Evolutionary conservation across 306 rosid genomes (phyloP), one percentile per base, ranked within the genome.

Genomic region (Glycine tomentella): DNA sequence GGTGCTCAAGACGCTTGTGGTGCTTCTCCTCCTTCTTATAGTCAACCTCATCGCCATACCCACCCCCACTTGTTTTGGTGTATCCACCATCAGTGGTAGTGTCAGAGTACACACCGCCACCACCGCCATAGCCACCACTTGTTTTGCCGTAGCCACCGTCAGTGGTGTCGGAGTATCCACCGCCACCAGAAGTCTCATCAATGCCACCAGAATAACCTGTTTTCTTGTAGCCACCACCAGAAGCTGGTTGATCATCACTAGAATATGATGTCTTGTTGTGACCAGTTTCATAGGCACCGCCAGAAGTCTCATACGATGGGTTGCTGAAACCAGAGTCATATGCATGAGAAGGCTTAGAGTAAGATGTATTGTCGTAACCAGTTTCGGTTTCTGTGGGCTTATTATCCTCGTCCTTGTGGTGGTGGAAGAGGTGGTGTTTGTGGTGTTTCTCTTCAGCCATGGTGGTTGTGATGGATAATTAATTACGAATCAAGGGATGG

Each of bases 21-120:
- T 91, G 96, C 79, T 91, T 89, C 90, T 84, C 89, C 74, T 93
- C 94, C 85, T 90, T 81, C 83, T 75, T 79, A 87, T 90, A 88
- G 64, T 93, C 92, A 46, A 78, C 73, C 17, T 87, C 89, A 3
- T 78, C 83, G 16, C 79, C 81, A 2, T 38, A 20, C 15, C 20
- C 67, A 17, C 40, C 72, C 57, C 80, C 40, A 38, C 68, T 15
- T 20, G 76, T 7, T 14, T 51, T 73, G 48, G 38, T 10, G 33
- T 76, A 76, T 49, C 17, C 80, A 48, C 49, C 72, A 14, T 5
- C 69, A 59, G 44, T 9, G 8, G 69, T 25, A 25, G 31, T 74
- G 78, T 73, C 59, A 0, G 84, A 66, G 62, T 67, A 76, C 12
- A 44, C 83, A 49, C 17, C 71, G 2, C 5, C 80, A 34, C 51